Percentiles rank a stretch among this genome's conserved stretches.
Evolutionary conservation across 495 filamentous ascomycete genomes (phyloP).

Genomic region (Talaromyces wortmannii): DNA sequence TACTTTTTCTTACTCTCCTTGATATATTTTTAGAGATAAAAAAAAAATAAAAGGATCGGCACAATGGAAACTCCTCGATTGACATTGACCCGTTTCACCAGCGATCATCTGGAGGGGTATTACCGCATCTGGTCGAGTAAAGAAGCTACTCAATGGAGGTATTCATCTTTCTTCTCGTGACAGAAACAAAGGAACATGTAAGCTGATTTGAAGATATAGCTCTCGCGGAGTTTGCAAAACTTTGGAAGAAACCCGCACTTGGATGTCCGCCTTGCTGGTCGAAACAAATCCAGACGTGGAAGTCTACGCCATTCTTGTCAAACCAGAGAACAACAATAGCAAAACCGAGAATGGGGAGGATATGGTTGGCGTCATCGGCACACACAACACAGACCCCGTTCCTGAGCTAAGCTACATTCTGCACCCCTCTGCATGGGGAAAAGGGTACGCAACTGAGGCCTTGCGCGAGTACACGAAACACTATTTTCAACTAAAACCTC

Average conservation of each 20-base stretch:
- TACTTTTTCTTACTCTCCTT: too few species aligned
- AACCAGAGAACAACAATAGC: constrained; percentile 6
- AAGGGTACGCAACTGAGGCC: constrained; percentile 27
- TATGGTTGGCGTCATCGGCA: constrained; percentile 14
- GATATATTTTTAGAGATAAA: not conserved
- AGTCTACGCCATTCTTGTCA: constrained; percentile 14
- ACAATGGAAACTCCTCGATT: constrained; percentile 13
- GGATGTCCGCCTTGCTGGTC: constrained; percentile 14
- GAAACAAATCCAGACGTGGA: constrained; percentile 10
- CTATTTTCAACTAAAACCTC: constrained; percentile 17
- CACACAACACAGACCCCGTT: constrained; percentile 9
- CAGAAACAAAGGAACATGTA: not conserved
- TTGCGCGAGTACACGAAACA: constrained; percentile 15
- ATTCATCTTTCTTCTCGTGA: not conserved
- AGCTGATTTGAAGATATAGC: not conserved
- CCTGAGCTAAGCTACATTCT: constrained; percentile 27
- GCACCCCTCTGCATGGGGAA: constrained; percentile 19
- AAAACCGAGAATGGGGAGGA: constrained; percentile 7
- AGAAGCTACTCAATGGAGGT: constrained; percentile 11
- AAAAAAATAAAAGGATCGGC: not conserved
- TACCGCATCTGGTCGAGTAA: constrained; percentile 16
- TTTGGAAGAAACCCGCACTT: constrained; percentile 12
- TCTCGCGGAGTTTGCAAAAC: constrained; percentile 12
- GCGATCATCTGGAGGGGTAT: constrained; percentile 10
- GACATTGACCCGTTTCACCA: constrained; percentile 8